Evolutionary conservation across 768 basidiomycete genomes (phyloP).

Genomic region (Rhodotorula graminis): DNA sequence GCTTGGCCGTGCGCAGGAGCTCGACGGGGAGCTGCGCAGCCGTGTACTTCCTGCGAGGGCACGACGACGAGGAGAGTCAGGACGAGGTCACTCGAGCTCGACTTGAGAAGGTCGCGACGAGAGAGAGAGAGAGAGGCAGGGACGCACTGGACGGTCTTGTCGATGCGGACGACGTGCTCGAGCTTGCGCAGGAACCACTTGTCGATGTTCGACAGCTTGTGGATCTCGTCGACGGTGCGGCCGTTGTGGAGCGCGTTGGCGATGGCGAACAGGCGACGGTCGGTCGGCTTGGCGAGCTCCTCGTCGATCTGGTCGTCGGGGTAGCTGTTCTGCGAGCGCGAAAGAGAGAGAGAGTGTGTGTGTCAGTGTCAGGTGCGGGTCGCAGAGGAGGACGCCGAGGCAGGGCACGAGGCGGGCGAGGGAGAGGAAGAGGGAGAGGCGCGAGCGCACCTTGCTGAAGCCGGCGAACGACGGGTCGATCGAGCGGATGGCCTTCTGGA

Average conservation of each 20-base stretch:
- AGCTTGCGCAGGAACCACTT: constrained; percentile 96
- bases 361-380: background rate
- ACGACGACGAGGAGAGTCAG: background rate
- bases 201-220: constrained; percentile 97
- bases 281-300: constrained; percentile 88
- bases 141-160: constrained; percentile 67
- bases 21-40: constrained; percentile 48
- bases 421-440: background rate
- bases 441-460: constrained; percentile 67
- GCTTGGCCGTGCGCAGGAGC: constrained; percentile 75
- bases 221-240: constrained; percentile 90
- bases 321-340: constrained; percentile 31
- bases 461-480: constrained; percentile 94
- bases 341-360: too few species aligned
- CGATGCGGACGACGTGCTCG: constrained; percentile 74
- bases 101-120: background rate
- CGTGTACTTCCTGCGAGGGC: constrained; percentile 19
- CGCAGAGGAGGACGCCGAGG: background rate
- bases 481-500: constrained; percentile 94
- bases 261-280: constrained; percentile 95
- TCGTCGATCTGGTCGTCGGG: constrained; percentile 83
- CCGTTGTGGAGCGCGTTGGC: constrained; percentile 87
- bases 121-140: background rate
- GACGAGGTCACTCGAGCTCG: too few species aligned
- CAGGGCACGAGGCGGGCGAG: too few species aligned